Base-by-base conservation (phyloP, 2,329 filamentous ascomycete species). In the Venturia pyrina region DNA sequence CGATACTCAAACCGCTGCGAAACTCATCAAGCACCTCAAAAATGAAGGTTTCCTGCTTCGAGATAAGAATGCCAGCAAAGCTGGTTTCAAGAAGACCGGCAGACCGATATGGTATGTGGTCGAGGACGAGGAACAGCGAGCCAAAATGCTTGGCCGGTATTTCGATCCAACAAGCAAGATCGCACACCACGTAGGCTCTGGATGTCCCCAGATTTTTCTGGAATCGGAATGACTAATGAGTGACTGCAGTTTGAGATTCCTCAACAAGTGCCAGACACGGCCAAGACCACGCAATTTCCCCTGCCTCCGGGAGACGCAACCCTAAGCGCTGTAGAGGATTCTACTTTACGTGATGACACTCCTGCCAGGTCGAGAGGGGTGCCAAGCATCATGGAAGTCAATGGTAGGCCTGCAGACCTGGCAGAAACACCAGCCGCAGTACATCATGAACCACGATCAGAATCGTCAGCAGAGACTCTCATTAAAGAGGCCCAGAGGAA, bases 91-190 rank as follows among this genome's bases (percentile, higher is more conserved):
- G 8, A 41, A 66, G n/a, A 66, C 34, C 6, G 68, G 66, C 3
- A 66, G 66, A 44, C 64, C 68, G 2, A 65, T 46, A 8, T 68
- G 64, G 44, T 19, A 21, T 3, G 19, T 67, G 24, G 64, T 63
- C 17, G 62, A 46, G 21, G 46, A 53, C 24, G 66, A 66, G 2
- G 44, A 57, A 15, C 62, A 48, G 21, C 43, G 56, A n/a, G 48
- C 37, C 6, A 40, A 32, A 8, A 67, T 72, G 65, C 65, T 68
- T 28, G 50, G 67, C 17, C 44, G 67, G 41, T 71, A 70, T 57
- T 72, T 72, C 64, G 67, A 72, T 65, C 71, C 71, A 19, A 43
- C 67, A n/a, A 53, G 53, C 3, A 68, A 71, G 37, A 68, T 71
- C 62, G 65, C 68, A 21, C 70, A 72, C 62, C 69, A 69, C 65